Evolutionary conservation across 495 filamentous ascomycete genomes (phyloP), one percentile per base, ranked within the genome.

Genomic region (Daldinia loculata): DNA sequence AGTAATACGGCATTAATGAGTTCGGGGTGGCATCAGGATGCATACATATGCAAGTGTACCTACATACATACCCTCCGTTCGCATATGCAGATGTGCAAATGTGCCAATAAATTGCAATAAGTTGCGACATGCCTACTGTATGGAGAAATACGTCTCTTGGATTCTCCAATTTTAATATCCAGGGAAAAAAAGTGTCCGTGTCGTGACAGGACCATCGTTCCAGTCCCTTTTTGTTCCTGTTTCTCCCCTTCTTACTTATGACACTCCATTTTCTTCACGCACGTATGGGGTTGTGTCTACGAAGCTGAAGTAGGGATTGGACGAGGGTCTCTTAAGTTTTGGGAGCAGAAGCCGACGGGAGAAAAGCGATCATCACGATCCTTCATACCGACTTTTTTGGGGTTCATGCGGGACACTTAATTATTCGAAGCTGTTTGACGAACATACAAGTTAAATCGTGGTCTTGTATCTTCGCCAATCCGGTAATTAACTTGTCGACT

Each of bases 111-210:
- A 67, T 65, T 55, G 27, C 24, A 41, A 41, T 52, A 43, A 26
- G n/a, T 38, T 59, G 27, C 56, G 56, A 67, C 67, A 64, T 70
- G 52, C 59, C 66, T 70, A 74, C 67, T 70, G 67, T 74, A 74
- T 70, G 71, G 66, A 61, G 65, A 62, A 29, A 43, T 29, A 30
- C 30, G 36, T 63, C 60, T 61, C 61, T 74, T 56, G 52, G 53
- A 22, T 70, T 74, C 71, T 67, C 71, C 71, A 74, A 70, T 74
- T 74, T 74, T 70, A 74, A 74, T 74, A 74, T 70, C 66, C 62
- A 70, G 51, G 69, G 51, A 70, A 64, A 73, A 67, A 74, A 63
- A 63, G 67, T 41, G 70, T 69, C 66, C 65, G 70, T 73, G 70
- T 73, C 64, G 65, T 66, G 66, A 66, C 56, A 51, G 70, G 56